Evolutionary conservation across 768 basidiomycete species (phyloP).

Genomic region (Boletus insuetus): DNA sequence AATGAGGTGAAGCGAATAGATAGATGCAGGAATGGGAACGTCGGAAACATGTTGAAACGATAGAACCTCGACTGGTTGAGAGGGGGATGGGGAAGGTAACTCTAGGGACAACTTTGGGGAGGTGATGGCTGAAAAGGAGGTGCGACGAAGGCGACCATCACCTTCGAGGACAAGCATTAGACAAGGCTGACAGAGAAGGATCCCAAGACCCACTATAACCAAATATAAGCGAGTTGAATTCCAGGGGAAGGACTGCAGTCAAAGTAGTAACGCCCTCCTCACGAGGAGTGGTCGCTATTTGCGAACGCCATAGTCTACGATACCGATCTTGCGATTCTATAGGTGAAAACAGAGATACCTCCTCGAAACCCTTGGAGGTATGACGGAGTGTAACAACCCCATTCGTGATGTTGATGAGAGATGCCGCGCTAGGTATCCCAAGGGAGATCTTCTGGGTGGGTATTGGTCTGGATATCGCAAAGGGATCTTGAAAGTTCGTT

Average conservation of each 20-base stretch:
- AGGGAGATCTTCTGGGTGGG: slow-evolving; percentile 10
- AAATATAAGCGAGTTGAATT: slow-evolving; percentile 53
- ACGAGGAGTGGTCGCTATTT: background rate
- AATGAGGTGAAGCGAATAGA: slow-evolving; percentile 47
- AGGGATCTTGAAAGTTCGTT: slow-evolving; percentile 6
- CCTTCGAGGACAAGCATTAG: slow-evolving; percentile 32
- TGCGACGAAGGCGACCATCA: slow-evolving; percentile 51
- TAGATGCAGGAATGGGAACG: slow-evolving; percentile 44
- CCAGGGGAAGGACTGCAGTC: slow-evolving; percentile 52
- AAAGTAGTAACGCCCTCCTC: slow-evolving; percentile 16
- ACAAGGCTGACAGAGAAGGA: background rate
- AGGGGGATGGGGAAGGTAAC: background rate
- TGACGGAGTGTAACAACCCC: slow-evolving; percentile 20
- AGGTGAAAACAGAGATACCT: slow-evolving; percentile 14
- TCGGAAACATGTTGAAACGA: slow-evolving; percentile 42
- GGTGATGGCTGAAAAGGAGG: slow-evolving; percentile 40
- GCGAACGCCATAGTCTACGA: slow-evolving; percentile 24
- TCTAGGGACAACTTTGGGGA: background rate
- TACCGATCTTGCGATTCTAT: slow-evolving; percentile 7
- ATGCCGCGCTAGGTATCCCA: background rate
- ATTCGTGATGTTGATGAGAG: slow-evolving; percentile 8
- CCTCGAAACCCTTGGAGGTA: slow-evolving; percentile 18
- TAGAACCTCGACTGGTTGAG: background rate
- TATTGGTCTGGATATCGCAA: slow-evolving; percentile 11
- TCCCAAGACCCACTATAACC: slow-evolving; percentile 54